Conservation (phyloP, 345 rosid species). For the Punica granatum region DNA sequence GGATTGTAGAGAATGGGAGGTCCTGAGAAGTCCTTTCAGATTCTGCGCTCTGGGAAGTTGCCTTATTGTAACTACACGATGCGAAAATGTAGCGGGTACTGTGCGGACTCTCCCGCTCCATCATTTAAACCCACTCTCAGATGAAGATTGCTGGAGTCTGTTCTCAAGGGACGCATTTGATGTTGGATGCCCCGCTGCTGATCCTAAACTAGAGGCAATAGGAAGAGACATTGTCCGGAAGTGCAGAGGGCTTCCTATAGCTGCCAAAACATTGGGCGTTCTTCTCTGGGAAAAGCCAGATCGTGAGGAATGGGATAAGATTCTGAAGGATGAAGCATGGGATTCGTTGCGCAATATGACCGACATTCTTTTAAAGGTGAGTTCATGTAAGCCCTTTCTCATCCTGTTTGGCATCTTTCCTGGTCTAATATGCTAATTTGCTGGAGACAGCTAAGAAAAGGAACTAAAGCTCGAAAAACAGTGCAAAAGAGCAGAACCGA, state of each 20-base stretch:
- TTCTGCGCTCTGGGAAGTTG: slow-evolving; percentile 18
- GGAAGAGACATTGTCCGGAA: slow-evolving; percentile 31
- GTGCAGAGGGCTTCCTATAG: slow-evolving; percentile 35
- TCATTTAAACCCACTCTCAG: slow-evolving; percentile 12
- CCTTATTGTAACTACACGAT: slow-evolving; percentile 18
- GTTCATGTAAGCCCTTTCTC: background rate
- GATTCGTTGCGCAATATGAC: slow-evolving; percentile 25
- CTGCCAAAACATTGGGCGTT: slow-evolving; percentile 32
- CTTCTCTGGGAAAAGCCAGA: slow-evolving; percentile 23
- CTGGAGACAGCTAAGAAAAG: background rate
- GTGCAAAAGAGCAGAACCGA: background rate
- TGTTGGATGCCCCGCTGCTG: background rate
- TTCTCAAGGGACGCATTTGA: slow-evolving; percentile 19
- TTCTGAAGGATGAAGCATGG: slow-evolving; percentile 29
- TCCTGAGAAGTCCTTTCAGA: slow-evolving; percentile 13
- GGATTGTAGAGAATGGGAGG: slow-evolving; percentile 20
- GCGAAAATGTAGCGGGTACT: slow-evolving; percentile 16
- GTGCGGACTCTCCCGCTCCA: slow-evolving; percentile 13
- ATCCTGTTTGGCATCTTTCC: background rate
- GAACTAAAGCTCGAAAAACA: background rate
- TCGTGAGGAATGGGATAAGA: slow-evolving; percentile 31
- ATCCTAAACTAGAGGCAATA: slow-evolving; percentile 12
- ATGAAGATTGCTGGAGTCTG: slow-evolving; percentile 18
- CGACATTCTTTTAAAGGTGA: slow-evolving; percentile 14
- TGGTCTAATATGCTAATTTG: background rate